Percentiles rank a stretch among this genome's conserved stretches.
These are phyloP conservation scores for Eucalyptus pauciflora DNA, from an alignment of 345 rosid genomes.

Conservation along the genomic window DNA sequence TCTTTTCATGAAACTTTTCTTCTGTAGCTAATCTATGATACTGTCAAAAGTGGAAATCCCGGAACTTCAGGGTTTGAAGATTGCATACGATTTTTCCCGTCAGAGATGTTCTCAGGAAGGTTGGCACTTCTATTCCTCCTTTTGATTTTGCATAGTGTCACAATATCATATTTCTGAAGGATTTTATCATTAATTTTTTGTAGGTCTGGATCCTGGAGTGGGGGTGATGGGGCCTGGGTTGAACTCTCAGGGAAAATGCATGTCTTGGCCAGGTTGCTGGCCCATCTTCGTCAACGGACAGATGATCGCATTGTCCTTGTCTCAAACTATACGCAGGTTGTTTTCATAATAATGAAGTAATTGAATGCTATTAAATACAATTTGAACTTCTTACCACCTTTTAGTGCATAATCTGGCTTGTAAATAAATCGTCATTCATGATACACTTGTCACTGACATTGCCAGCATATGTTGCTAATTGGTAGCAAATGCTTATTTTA, in stretches of 20 bases:
- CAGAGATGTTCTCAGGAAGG: slow-evolving; percentile 97
- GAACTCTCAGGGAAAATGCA: slow-evolving; percentile 99
- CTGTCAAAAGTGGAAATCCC: slow-evolving; percentile 59
- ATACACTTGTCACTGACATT: neutral
- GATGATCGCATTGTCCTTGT: slow-evolving; percentile 95
- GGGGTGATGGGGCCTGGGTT: slow-evolving; percentile 96
- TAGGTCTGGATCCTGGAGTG: slow-evolving; percentile 94
- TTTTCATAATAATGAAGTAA: neutral
- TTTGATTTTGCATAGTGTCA: neutral
- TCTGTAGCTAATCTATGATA: slow-evolving; percentile 91
- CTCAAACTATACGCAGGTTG: slow-evolving; percentile 95
- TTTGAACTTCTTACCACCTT: neutral
- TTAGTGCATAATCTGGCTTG: neutral
- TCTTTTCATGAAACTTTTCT: slow-evolving; percentile 1
- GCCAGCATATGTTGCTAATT: neutral
- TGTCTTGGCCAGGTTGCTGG: slow-evolving; percentile 81
- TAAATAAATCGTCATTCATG: neutral
- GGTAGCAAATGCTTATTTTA: neutral
- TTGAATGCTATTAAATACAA: neutral
- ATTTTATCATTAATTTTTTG: slow-evolving; percentile 1
- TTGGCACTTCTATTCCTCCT: slow-evolving; percentile 4
- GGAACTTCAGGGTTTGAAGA: slow-evolving; percentile 88
- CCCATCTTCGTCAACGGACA: slow-evolving; percentile 69
- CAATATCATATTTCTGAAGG: neutral
- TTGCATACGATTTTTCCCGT: slow-evolving; percentile 74